These are phyloP conservation scores for Apiotrichum akiyoshidainum DNA, from an alignment of 1,284 basidiomycete genomes.

Conservation along the genomic window DNA sequence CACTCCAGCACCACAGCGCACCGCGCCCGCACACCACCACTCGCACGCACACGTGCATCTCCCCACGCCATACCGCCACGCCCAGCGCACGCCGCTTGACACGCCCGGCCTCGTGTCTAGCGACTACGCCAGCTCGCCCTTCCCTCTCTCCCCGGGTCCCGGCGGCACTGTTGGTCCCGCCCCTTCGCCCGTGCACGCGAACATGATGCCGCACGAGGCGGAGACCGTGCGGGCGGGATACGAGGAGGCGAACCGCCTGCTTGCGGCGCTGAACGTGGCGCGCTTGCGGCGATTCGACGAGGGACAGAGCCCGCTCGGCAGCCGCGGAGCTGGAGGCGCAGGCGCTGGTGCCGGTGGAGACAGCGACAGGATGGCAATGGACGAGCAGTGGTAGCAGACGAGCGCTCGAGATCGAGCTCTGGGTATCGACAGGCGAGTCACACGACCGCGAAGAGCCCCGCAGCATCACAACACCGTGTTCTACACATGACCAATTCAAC, in stretches of 20 bases:
- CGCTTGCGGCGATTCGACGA: constrained; percentile 18
- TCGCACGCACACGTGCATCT: not conserved
- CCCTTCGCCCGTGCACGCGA: not conserved
- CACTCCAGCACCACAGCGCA: constrained; percentile 1
- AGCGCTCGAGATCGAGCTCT: not conserved
- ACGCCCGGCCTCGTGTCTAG: constrained; percentile 16
- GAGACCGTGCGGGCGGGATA: constrained; percentile 33
- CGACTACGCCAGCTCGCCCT: constrained; percentile 14
- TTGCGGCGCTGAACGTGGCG: constrained; percentile 42
- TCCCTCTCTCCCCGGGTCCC: not conserved
- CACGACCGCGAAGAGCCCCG: too few species aligned
- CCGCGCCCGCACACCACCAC: not conserved
- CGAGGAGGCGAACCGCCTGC: constrained; percentile 44
- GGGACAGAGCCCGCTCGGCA: not conserved
- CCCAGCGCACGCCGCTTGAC: constrained; percentile 4
- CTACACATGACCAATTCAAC: too few species aligned
- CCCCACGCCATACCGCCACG: constrained; percentile 13
- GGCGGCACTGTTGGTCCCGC: not conserved
- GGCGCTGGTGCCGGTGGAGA: not conserved
- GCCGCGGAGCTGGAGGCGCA: not conserved
- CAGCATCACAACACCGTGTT: too few species aligned
- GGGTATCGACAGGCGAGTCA: not conserved
- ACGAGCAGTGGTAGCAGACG: not conserved
- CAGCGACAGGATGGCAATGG: not conserved
- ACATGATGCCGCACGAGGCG: constrained; percentile 1